Evolutionary conservation across 2,329 filamentous ascomycete species (phyloP).

Genomic region (Sclerotinia spermophila): DNA sequence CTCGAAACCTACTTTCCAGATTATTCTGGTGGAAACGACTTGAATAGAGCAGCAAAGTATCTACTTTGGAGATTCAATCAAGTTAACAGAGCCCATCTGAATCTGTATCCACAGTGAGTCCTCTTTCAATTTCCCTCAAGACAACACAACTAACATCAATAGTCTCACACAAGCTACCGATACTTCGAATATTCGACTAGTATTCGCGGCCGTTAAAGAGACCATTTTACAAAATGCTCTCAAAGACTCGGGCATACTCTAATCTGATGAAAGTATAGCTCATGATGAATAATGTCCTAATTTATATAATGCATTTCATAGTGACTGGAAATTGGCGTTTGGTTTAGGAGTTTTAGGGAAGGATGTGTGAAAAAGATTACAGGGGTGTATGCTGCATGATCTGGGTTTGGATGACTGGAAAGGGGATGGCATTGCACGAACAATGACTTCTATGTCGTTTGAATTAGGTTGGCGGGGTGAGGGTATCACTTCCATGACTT

Average conservation of each 20-base stretch:
- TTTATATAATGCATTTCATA: conserved; percentile 26
- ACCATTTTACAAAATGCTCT: conserved; percentile 97
- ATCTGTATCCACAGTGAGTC: conserved; percentile 93
- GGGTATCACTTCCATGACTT: conserved; percentile 15
- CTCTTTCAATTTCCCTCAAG: background rate
- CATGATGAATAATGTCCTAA: conserved; percentile 28
- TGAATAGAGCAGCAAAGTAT: conserved; percentile 97
- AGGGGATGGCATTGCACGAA: conserved; percentile 18
- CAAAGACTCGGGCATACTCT: conserved; percentile 95
- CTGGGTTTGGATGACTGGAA: conserved; percentile 19
- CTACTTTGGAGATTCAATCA: conserved; percentile 98
- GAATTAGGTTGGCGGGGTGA: background rate
- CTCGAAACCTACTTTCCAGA: conserved; percentile 95
- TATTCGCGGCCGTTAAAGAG: conserved; percentile 98
- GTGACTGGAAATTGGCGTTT: conserved; percentile 32
- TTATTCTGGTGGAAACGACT: conserved; percentile 95
- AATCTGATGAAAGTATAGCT: conserved; percentile 36
- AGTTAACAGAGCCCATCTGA: conserved; percentile 92
- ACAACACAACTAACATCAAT: conserved; percentile 25
- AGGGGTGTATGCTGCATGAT: conserved; percentile 24
- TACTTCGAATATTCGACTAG: conserved; percentile 94
- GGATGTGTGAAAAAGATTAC: conserved; percentile 30
- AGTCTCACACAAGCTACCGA: conserved; percentile 98
- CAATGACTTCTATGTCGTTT: conserved; percentile 11
- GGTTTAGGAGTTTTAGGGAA: conserved; percentile 28